Base-by-base conservation (phyloP, 768 basidiomycete species). In the Chalciporus piperatus region DNA sequence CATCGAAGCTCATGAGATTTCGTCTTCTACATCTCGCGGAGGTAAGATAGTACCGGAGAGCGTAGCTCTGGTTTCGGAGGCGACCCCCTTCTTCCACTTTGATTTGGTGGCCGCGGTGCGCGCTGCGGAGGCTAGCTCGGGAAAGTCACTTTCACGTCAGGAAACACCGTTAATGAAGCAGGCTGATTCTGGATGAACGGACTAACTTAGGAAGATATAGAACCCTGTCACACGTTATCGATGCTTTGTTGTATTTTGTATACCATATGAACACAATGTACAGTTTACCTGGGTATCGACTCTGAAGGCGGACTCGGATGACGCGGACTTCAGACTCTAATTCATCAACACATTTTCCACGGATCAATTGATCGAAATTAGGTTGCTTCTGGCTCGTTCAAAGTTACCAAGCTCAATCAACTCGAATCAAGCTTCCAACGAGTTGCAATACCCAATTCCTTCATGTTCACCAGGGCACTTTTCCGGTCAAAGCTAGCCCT, bases 41-140 rank as follows among this genome's bases (percentile, higher is more conserved):
- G 30, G 39, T 10, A 38, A 41, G 37, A 22, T n/a, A 6, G 4
- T 30, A 7, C 52, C 37, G 9, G 54, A 55, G 27, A 42, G 10
- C 20, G 60, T 32, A 16, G 70, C 78, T 14, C 60, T 87, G 37
- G 64, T 84, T 27, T 66, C 75, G 1, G 56, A 73, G 9, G 76
- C 79, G 35, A 92, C 88, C 7, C 89, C 89, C 9, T 91, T 84
- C 77, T 96, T 98, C 86, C 96, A 98, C 73, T 74, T 97, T 57
- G 94, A 96, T 67, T 72, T 98, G 33, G 69, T 76, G 28, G 75
- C 77, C 3, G 92, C 92, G 35, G 83, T 92, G 37, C 74, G 70
- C 8, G 84, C 84, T 12, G 89, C 87, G 6, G 87, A 90, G 62
- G 68, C 66, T 56, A 74, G 70, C 27, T 27, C 50, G 14, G 47